Evolutionary conservation across 805 yeast species (phyloP).

Genomic region (Hanseniaspora meyeri): DNA sequence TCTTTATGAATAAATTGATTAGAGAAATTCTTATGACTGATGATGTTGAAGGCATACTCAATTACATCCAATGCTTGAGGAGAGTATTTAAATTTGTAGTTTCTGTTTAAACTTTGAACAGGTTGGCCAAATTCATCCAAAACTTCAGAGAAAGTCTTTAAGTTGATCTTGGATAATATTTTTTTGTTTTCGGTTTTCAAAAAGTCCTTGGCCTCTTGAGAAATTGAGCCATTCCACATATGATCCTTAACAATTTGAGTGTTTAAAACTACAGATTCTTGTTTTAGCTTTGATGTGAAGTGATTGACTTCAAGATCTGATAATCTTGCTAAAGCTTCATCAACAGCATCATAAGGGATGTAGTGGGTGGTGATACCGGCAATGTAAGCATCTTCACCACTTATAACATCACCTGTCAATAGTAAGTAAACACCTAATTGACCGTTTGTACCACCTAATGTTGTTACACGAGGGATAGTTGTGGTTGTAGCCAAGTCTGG

Average conservation of each 20-base stretch:
- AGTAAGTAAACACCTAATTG: conserved; percentile 77
- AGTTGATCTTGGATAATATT: conserved; percentile 27
- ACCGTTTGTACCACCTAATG: conserved; percentile 39
- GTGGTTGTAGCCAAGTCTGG: conserved; percentile 94
- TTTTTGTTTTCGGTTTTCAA: conserved; percentile 25
- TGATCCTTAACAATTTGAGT: conserved; percentile 18
- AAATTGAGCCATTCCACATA: conserved; percentile 10
- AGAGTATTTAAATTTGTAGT: conserved; percentile 47
- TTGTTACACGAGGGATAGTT: conserved; percentile 59
- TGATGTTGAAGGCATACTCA: conserved; percentile 46
- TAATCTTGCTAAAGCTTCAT: conserved; percentile 51
- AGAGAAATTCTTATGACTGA: not conserved
- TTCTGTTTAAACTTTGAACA: conserved; percentile 40
- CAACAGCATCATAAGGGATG: conserved; percentile 53
- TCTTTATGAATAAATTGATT: conserved; percentile 29
- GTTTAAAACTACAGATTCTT: conserved; percentile 20
- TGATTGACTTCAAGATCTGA: conserved; percentile 38
- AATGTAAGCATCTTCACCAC: conserved; percentile 69
- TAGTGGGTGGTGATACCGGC: conserved; percentile 87
- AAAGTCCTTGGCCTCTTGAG: conserved; percentile 22
- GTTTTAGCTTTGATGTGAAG: conserved; percentile 22
- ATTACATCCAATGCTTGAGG: conserved; percentile 48
- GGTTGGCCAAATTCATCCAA: conserved; percentile 63
- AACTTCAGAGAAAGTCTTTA: conserved; percentile 39
- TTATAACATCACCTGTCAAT: conserved; percentile 66